These are phyloP conservation scores for Coix lacrymajobi DNA, from an alignment of 176 grass and related monocot genomes.

Conservation along the genomic window DNA sequence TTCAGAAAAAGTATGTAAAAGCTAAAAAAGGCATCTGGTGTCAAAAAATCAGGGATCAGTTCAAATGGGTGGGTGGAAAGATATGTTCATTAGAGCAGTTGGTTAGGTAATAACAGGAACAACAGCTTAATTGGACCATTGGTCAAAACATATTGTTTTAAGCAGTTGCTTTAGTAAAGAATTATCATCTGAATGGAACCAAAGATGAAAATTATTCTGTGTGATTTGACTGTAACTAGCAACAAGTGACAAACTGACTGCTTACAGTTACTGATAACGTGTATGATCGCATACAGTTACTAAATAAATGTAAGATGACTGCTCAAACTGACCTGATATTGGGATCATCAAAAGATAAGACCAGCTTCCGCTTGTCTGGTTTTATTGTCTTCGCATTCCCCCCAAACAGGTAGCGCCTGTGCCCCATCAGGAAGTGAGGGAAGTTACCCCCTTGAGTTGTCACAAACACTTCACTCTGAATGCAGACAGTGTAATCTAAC, in stretches of 20 bases:
- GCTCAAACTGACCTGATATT: slow-evolving; percentile 59
- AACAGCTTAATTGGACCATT: not conserved
- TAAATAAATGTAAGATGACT: not conserved
- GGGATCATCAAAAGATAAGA: slow-evolving; percentile 79
- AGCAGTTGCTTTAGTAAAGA: not conserved
- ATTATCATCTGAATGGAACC: not conserved
- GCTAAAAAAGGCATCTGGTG: not conserved
- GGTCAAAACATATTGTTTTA: slow-evolving; percentile 1
- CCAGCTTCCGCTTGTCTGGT: slow-evolving; percentile 82
- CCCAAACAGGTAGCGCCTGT: slow-evolving; percentile 70
- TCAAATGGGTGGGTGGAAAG: not conserved
- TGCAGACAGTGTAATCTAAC: slow-evolving; percentile 73
- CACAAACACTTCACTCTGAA: slow-evolving; percentile 79
- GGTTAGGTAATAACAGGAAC: not conserved
- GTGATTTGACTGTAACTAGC: not conserved
- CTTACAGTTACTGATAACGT: not conserved
- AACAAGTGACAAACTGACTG: not conserved
- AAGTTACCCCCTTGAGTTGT: slow-evolving; percentile 98
- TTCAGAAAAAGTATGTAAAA: not conserved
- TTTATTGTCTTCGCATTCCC: slow-evolving; percentile 88
- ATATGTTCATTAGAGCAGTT: not conserved
- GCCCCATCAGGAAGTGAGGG: slow-evolving; percentile 89
- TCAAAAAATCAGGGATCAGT: not conserved
- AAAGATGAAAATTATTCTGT: not conserved
- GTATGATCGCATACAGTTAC: not conserved